Evolutionary conservation across 176 grass and related monocot genomes (phyloP).

Genomic region (Neostapfia colusana): DNA sequence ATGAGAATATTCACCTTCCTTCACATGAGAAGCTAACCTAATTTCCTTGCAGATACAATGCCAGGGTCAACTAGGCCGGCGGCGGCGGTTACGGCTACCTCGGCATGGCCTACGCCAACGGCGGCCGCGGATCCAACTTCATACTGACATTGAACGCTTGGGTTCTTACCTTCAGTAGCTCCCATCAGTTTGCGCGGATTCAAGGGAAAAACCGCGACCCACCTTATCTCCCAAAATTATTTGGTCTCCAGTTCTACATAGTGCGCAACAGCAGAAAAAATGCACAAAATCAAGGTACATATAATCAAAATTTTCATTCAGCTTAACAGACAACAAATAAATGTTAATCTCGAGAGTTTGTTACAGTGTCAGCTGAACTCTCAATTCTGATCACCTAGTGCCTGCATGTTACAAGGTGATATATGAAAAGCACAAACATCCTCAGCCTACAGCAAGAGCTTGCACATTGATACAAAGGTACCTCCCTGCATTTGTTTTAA

Average conservation of each 20-base stretch:
- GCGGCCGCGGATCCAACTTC: neutral
- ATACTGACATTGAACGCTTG: neutral
- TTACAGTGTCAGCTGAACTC: slow-evolving; percentile 16
- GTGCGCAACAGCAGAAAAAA: neutral
- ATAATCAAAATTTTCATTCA: slow-evolving; percentile 38
- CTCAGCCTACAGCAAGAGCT: slow-evolving; percentile 36
- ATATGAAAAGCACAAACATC: slow-evolving; percentile 26
- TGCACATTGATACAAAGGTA: slow-evolving; percentile 14
- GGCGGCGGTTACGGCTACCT: slow-evolving; percentile 19
- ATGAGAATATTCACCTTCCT: no score
- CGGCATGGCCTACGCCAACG: slow-evolving; percentile 56
- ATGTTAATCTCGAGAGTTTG: slow-evolving; percentile 10
- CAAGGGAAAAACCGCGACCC: neutral
- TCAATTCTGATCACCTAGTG: slow-evolving; percentile 10
- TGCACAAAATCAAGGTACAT: neutral
- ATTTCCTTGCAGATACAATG: slow-evolving; percentile 46
- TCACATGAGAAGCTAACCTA: no score
- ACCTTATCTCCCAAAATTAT: neutral
- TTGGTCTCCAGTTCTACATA: neutral
- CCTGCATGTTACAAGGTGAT: slow-evolving; percentile 36
- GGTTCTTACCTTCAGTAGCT: neutral
- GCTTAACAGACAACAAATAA: slow-evolving; percentile 21
- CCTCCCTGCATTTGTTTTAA: slow-evolving; percentile 24
- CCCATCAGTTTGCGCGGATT: no score
- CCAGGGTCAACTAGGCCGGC: slow-evolving; percentile 42